Evolutionary conservation across 495 filamentous ascomycete species (phyloP).

Genomic region (Chaetomium fimeti): DNA sequence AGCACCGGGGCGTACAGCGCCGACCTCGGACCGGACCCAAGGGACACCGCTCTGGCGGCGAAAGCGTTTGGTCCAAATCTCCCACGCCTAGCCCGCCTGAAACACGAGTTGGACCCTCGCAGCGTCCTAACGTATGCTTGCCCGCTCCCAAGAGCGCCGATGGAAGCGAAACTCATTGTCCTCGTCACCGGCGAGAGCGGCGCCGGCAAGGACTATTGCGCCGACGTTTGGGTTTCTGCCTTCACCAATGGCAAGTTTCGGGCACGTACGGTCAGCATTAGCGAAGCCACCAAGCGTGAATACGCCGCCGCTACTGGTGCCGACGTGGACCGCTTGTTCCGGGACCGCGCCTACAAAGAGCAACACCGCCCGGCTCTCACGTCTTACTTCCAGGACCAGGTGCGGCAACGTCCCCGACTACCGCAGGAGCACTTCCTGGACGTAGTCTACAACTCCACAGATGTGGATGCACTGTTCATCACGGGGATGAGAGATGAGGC

Average conservation of each 20-base stretch:
- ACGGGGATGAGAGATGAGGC: constrained; percentile 66
- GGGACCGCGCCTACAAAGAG: constrained; percentile 61
- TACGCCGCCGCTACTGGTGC: constrained; percentile 56
- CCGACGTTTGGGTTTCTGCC: constrained; percentile 51
- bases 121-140: constrained; percentile 57
- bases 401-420: constrained; percentile 47
- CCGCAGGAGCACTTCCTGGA: constrained; percentile 57
- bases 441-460: constrained; percentile 44
- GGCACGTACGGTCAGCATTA: constrained; percentile 56
- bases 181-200: constrained; percentile 60
- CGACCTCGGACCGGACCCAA: constrained; percentile 62
- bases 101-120: constrained; percentile 50
- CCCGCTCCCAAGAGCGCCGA: constrained; percentile 46
- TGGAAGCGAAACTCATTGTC: constrained; percentile 53
- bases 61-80: constrained; percentile 59
- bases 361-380: constrained; percentile 57
- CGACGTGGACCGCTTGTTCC: constrained; percentile 49
- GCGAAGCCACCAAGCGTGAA: constrained; percentile 58
- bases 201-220: constrained; percentile 63
- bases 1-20: constrained; percentile 58
- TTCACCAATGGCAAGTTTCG: constrained; percentile 42
- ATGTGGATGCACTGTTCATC: constrained; percentile 59
- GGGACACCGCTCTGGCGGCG: constrained; percentile 52
- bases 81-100: constrained; percentile 53
- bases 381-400: constrained; percentile 53